These are phyloP conservation scores for Cephalotrichum gorgonifer DNA, from an alignment of 2,329 filamentous ascomycete genomes.

Conservation along the genomic window DNA sequence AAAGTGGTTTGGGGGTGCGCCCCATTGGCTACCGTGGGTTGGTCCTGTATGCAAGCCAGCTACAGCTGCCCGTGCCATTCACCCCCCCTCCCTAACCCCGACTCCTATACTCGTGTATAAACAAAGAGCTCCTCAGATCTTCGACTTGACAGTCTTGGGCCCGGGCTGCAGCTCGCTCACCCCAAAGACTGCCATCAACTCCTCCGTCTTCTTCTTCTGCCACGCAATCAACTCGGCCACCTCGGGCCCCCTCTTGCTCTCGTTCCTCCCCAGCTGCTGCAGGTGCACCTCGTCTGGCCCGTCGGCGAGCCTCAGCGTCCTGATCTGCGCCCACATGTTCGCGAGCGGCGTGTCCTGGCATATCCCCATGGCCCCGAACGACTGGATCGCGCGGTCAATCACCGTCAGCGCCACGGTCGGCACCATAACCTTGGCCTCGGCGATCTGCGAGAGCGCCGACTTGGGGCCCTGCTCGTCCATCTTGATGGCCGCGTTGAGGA, in stretches of 20 bases:
- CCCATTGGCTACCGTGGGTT: no score
- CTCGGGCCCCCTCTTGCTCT: constrained; percentile 59
- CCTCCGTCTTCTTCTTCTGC: constrained; percentile 55
- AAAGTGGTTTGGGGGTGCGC: no score
- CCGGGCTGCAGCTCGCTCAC: constrained; percentile 37
- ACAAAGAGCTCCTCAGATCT: constrained; percentile 25
- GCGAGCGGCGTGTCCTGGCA: constrained; percentile 91
- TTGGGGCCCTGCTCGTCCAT: constrained; percentile 89
- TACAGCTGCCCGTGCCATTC: no score
- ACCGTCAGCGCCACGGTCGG: constrained; percentile 73
- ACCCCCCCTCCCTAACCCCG: no score
- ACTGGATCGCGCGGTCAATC: constrained; percentile 90
- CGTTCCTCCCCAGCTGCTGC: constrained; percentile 69
- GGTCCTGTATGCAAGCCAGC: no score
- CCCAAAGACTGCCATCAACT: constrained; percentile 53
- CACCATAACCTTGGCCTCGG: constrained; percentile 86
- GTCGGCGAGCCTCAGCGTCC: constrained; percentile 79
- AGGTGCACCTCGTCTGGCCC: constrained; percentile 94
- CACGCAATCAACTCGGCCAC: constrained; percentile 50
- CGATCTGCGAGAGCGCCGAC: constrained; percentile 83
- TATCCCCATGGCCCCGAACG: constrained; percentile 83
- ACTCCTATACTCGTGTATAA: no score
- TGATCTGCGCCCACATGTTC: constrained; percentile 67
- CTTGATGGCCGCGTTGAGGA: constrained; percentile 89
- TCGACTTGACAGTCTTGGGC: constrained; percentile 36